These are phyloP conservation scores for Pseudogymnoascus sp. DNA, from an alignment of 2,329 filamentous ascomycete species.

Conservation along the genomic window DNA sequence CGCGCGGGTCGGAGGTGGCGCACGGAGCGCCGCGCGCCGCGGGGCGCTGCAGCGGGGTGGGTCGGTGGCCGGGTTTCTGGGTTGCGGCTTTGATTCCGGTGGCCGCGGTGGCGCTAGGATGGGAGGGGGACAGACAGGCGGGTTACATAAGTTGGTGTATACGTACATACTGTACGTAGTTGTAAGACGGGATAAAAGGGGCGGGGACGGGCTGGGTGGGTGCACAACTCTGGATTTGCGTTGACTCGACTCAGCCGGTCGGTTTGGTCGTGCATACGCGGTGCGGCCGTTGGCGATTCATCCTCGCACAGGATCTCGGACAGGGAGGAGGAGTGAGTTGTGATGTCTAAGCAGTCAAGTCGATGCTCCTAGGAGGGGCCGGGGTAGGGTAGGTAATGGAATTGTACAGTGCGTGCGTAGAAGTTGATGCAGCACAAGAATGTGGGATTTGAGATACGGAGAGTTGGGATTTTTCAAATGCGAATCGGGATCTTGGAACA, in stretches of 20 bases:
- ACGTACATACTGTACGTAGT: no score
- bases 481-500: not conserved
- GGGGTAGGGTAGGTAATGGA: not conserved
- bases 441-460: not conserved
- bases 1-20: not conserved
- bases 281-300: not conserved
- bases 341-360: no score
- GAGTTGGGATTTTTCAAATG: not conserved
- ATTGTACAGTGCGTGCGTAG: no score
- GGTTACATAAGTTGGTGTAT: not conserved
- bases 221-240: not conserved
- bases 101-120: not conserved
- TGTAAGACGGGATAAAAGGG: not conserved
- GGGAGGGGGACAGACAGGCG: not conserved
- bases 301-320: not conserved
- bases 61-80: not conserved
- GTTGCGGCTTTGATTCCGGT: not conserved
- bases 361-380: no score
- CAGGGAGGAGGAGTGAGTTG: not conserved
- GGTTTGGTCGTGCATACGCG: not conserved
- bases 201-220: not conserved
- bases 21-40: not conserved
- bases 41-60: not conserved
- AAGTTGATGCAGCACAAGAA: not conserved
- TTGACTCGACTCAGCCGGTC: not conserved